Percentiles rank a stretch among this genome's conserved stretches.
These are phyloP conservation scores for Tetrapisispora fleetii DNA, from an alignment of 805 yeast species.

Conservation along the genomic window DNA sequence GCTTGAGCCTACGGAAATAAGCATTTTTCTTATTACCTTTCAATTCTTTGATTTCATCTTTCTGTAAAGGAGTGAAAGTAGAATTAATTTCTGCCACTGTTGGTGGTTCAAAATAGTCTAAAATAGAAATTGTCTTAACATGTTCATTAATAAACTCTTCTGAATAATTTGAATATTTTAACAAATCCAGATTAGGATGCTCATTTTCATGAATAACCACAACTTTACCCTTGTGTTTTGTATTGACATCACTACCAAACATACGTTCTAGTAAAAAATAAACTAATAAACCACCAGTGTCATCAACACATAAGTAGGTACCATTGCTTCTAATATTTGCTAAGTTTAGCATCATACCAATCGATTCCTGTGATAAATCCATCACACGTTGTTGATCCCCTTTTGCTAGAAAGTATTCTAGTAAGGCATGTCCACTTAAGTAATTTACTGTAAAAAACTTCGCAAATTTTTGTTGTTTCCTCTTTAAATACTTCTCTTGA, in stretches of 20 bases:
- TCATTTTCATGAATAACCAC: slow-evolving; percentile 84
- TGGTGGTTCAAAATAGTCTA: slow-evolving; percentile 79
- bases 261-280: slow-evolving; percentile 85
- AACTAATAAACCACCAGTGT: slow-evolving; percentile 84
- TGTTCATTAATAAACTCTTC: slow-evolving; percentile 42
- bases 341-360: slow-evolving; percentile 66
- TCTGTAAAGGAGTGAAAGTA: slow-evolving; percentile 32
- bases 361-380: slow-evolving; percentile 76
- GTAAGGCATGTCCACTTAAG: slow-evolving; percentile 57
- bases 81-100: slow-evolving; percentile 33
- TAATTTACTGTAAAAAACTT: slow-evolving; percentile 77
- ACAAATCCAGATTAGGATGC: slow-evolving; percentile 70
- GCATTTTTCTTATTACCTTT: slow-evolving; percentile 53
- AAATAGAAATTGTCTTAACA: slow-evolving; percentile 61
- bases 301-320: slow-evolving; percentile 77
- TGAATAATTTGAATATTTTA: slow-evolving; percentile 57
- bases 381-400: slow-evolving; percentile 58
- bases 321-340: slow-evolving; percentile 89
- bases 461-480: slow-evolving; percentile 87
- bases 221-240: slow-evolving; percentile 42
- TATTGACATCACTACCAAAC: slow-evolving; percentile 36
- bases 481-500: slow-evolving; percentile 81
- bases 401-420: slow-evolving; percentile 68
- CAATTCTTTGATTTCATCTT: slow-evolving; percentile 45
- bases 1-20: slow-evolving; percentile 53